phyloP scores from a whole-genome alignment of 2,329 filamentous ascomycete species.

The Ophiostoma perfectum region DNA sequence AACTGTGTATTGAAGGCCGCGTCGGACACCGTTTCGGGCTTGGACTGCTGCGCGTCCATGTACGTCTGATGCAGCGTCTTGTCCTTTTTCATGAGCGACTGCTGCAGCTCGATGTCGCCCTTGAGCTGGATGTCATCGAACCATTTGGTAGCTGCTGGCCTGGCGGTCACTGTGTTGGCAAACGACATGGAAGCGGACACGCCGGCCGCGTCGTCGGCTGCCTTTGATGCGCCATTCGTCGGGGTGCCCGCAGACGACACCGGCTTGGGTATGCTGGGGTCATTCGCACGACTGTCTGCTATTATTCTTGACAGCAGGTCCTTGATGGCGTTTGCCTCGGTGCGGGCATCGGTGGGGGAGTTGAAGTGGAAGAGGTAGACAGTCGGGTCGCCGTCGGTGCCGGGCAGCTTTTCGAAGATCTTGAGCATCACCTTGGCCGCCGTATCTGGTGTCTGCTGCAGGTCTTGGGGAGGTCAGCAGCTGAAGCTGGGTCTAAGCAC shows the following conservation, averaged over 20 bases:
- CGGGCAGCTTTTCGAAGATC: constrained; percentile 68
- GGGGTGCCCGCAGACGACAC: constrained; percentile 33
- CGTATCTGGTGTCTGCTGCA: constrained; percentile 90
- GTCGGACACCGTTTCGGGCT: constrained; percentile 75
- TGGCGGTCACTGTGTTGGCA: constrained; percentile 60
- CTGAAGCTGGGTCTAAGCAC: no score
- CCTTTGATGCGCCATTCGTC: constrained; percentile 22
- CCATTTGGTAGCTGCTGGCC: constrained; percentile 55
- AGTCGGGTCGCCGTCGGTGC: constrained; percentile 51
- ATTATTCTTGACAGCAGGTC: constrained; percentile 75
- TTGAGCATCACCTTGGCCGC: constrained; percentile 89
- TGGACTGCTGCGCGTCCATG: constrained; percentile 74
- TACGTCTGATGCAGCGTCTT: constrained; percentile 73
- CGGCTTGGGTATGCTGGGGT: constrained; percentile 46
- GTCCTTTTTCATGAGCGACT: constrained; percentile 80
- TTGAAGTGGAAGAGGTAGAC: constrained; percentile 88
- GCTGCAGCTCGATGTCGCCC: constrained; percentile 73
- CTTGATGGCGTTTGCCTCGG: constrained; percentile 80
- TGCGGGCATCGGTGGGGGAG: constrained; percentile 64
- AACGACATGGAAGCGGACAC: constrained; percentile 70
- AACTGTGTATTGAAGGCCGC: constrained; percentile 85
- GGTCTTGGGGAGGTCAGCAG: constrained; percentile 49
- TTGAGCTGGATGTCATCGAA: constrained; percentile 78
- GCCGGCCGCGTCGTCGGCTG: constrained; percentile 33
- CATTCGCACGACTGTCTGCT: constrained; percentile 57